Evolutionary conservation across 2,329 filamentous ascomycete genomes (phyloP).

Genomic region (Plenodomus biglobosus): DNA sequence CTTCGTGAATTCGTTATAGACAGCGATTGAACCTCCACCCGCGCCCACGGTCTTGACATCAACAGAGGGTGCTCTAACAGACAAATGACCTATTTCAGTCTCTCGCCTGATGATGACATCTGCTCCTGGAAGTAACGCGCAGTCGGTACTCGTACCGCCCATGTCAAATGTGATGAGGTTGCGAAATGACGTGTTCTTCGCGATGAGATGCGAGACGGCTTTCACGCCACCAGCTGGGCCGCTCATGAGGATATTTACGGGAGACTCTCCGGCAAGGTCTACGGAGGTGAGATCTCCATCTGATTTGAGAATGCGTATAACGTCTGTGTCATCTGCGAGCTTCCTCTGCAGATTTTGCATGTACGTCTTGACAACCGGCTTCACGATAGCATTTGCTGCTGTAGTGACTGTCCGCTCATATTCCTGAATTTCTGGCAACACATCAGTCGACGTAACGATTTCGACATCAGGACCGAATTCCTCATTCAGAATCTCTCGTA

Average conservation of each 20-base stretch:
- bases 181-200: constrained; percentile 51
- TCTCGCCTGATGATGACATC: constrained; percentile 51
- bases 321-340: constrained; percentile 47
- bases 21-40: constrained; percentile 54
- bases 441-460: constrained; percentile 51
- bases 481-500: constrained; percentile 45
- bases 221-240: constrained; percentile 55
- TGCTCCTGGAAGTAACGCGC: constrained; percentile 49
- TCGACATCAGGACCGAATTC: constrained; percentile 49
- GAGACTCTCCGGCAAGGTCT: constrained; percentile 49
- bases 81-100: constrained; percentile 49
- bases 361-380: constrained; percentile 52
- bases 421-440: constrained; percentile 52
- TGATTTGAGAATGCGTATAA: constrained; percentile 54
- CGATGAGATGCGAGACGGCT: constrained; percentile 51
- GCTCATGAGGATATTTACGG: constrained; percentile 55
- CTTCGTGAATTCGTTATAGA: constrained; percentile 52
- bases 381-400: constrained; percentile 52
- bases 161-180: constrained; percentile 55
- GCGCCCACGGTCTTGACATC: constrained; percentile 55
- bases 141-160: constrained; percentile 56
- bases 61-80: constrained; percentile 52
- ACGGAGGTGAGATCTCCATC: constrained; percentile 54
- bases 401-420: constrained; percentile 55
- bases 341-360: constrained; percentile 46